Conservation (phyloP, 1,284 basidiomycete genomes). For the Calocybe gambosa region DNA sequence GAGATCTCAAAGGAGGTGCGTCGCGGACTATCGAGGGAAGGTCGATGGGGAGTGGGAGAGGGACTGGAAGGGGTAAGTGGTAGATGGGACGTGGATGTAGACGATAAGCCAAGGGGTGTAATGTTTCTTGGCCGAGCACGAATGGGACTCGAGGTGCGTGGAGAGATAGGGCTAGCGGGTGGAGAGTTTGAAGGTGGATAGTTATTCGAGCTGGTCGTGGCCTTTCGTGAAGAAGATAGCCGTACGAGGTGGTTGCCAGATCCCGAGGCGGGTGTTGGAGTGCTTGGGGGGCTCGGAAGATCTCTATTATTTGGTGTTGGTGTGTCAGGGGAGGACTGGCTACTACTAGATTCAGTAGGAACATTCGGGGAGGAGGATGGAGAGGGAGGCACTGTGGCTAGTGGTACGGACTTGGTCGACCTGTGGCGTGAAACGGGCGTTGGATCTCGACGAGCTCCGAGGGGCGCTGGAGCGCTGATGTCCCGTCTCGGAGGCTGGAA, state of each 20-base stretch:
- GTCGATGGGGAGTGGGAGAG: constrained; percentile 21
- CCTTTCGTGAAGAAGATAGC: constrained; percentile 28
- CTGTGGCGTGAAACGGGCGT: constrained; percentile 24
- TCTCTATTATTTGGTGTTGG: constrained; percentile 26
- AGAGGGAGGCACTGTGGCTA: constrained; percentile 25
- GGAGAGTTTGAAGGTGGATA: constrained; percentile 29
- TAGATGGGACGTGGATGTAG: constrained; percentile 30
- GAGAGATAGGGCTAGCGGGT: constrained; percentile 28
- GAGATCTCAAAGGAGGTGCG: constrained; percentile 18
- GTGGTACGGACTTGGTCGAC: constrained; percentile 33
- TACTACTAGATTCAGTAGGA: constrained; percentile 6
- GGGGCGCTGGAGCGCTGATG: constrained; percentile 20
- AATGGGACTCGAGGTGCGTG: constrained; percentile 36
- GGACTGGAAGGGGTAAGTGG: constrained; percentile 26
- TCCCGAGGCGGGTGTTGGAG: constrained; percentile 39
- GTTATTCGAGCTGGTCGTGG: constrained; percentile 33
- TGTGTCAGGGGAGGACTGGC: constrained; percentile 19
- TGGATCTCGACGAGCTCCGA: constrained; percentile 18
- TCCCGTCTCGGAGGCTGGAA: constrained; percentile 29
- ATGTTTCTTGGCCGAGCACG: constrained; percentile 25
- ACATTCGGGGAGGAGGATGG: constrained; percentile 7
- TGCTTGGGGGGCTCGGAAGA: constrained; percentile 37
- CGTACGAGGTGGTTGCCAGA: constrained; percentile 35
- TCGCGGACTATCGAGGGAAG: constrained; percentile 14
- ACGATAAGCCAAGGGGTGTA: constrained; percentile 27